Percentiles rank a stretch among this genome's conserved stretches.
These are phyloP conservation scores for Serendipita indica DNA, from an alignment of 768 basidiomycete genomes.

Conservation along the genomic window DNA sequence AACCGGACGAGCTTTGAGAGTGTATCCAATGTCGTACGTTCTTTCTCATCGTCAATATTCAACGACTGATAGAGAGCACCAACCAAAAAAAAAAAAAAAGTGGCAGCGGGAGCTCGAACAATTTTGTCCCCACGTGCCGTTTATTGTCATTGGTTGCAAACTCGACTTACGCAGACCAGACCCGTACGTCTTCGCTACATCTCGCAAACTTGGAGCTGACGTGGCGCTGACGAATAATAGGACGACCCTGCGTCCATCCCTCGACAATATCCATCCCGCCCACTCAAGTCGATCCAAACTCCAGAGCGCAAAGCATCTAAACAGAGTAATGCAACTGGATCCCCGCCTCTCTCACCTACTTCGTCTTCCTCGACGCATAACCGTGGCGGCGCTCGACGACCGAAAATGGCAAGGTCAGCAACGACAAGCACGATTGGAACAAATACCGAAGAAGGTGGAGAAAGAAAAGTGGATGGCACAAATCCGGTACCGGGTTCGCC, in stretches of 20 bases:
- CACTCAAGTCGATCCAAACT: no score
- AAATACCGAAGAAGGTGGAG: no score
- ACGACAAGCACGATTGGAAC: not conserved
- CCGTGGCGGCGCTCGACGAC: not conserved
- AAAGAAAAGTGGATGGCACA: no score
- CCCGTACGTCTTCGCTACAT: not conserved
- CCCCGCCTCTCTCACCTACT: no score
- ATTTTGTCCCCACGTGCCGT: not conserved
- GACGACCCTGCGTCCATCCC: not conserved
- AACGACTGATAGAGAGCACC: no score
- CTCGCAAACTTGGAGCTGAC: not conserved
- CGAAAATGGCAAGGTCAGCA: not conserved
- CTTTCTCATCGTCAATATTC: not conserved
- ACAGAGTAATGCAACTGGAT: no score
- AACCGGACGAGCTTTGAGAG: slow-evolving; percentile 25
- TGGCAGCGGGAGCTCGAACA: slow-evolving; percentile 9
- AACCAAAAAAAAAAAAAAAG: no score
- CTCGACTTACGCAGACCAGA: slow-evolving; percentile 11
- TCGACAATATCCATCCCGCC: not conserved
- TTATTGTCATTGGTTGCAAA: slow-evolving; percentile 9
- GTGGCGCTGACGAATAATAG: not conserved
- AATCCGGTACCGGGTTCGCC: no score
- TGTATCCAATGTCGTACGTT: slow-evolving; percentile 21
- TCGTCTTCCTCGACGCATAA: no score
- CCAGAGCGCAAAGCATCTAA: no score